Conservation (phyloP, 1,284 basidiomycete species). For the Trichosporon faecale region DNA sequence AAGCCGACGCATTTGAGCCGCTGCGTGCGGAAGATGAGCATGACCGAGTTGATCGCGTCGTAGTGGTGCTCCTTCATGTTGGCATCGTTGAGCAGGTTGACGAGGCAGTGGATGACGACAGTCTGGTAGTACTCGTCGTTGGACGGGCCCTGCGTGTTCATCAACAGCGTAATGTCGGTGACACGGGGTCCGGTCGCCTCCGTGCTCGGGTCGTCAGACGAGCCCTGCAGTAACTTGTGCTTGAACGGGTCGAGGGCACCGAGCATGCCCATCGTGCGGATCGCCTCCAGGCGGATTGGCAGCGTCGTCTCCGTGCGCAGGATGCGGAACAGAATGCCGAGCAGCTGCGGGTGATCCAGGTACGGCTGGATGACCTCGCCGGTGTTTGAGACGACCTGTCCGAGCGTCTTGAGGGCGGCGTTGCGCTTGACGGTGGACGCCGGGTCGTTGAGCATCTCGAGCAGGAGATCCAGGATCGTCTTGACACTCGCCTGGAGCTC, state of each 20-base stretch:
- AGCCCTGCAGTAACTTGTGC: slow-evolving; percentile 80
- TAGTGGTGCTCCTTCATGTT: slow-evolving; percentile 81
- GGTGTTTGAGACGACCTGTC: slow-evolving; percentile 92
- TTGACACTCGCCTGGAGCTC: slow-evolving; percentile 80
- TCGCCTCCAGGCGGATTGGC: slow-evolving; percentile 76
- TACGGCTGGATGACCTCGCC: slow-evolving; percentile 91
- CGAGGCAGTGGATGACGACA: slow-evolving; percentile 85
- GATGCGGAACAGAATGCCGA: slow-evolving; percentile 83
- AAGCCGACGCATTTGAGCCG: slow-evolving; percentile 95
- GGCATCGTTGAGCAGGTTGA: slow-evolving; percentile 85
- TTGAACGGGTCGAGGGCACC: slow-evolving; percentile 97
- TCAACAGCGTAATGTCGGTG: slow-evolving; percentile 59
- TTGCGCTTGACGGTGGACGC: slow-evolving; percentile 75
- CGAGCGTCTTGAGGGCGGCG: slow-evolving; percentile 88
- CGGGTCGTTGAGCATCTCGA: slow-evolving; percentile 82
- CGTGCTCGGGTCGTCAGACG: slow-evolving; percentile 64
- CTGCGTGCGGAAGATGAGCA: slow-evolving; percentile 99
- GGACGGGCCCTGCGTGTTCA: slow-evolving; percentile 60
- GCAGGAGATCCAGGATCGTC: slow-evolving; percentile 84
- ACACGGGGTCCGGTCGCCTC: slow-evolving; percentile 54
- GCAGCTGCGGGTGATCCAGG: slow-evolving; percentile 82
- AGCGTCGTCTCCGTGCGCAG: slow-evolving; percentile 77
- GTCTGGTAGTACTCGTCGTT: slow-evolving; percentile 97
- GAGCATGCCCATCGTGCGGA: slow-evolving; percentile 92
- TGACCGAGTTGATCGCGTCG: slow-evolving; percentile 95